Evolutionary conservation across 83 land plant species (phyloP).

Genomic region (Diphasiastrum complanatum): DNA sequence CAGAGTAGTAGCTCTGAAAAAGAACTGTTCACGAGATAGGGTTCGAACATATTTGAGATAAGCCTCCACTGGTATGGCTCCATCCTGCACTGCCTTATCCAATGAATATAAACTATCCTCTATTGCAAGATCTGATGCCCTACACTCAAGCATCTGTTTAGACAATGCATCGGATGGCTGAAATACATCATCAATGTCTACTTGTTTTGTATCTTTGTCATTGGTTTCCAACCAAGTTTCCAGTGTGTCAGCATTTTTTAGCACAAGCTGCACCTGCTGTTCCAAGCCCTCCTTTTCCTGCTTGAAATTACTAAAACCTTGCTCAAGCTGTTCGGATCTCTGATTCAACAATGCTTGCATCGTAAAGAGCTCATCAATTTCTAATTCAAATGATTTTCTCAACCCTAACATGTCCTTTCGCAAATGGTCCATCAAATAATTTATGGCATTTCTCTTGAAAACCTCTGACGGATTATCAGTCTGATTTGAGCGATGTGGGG

Average conservation of each 20-base stretch:
- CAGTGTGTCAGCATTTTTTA: slow-evolving; percentile 16
- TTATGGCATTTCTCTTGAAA: slow-evolving; percentile 51
- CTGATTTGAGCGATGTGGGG: slow-evolving; percentile 17
- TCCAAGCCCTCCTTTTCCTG: slow-evolving; percentile 65
- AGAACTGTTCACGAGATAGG: no score
- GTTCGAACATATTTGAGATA: slow-evolving; percentile 5
- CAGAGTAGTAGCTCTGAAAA: slow-evolving; percentile 2
- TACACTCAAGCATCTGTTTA: slow-evolving; percentile 9
- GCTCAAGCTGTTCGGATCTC: slow-evolving; percentile 48
- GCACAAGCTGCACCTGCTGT: slow-evolving; percentile 25
- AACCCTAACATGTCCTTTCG: slow-evolving; percentile 48
- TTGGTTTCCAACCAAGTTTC: slow-evolving; percentile 26
- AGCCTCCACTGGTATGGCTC: neutral
- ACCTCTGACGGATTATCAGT: slow-evolving; percentile 65
- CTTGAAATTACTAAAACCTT: slow-evolving; percentile 56
- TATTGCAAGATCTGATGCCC: slow-evolving; percentile 4
- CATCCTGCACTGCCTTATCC: no score
- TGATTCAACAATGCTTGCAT: slow-evolving; percentile 55
- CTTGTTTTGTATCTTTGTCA: neutral
- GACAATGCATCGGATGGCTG: slow-evolving; percentile 6
- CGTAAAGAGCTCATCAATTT: slow-evolving; percentile 67
- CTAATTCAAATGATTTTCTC: slow-evolving; percentile 53
- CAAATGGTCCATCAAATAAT: slow-evolving; percentile 43
- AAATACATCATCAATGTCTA: slow-evolving; percentile 3
- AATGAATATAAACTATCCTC: slow-evolving; percentile 6